These are phyloP conservation scores for Rhodotorula mucilaginosa DNA, from an alignment of 1,284 basidiomycete genomes.

Conservation along the genomic window DNA sequence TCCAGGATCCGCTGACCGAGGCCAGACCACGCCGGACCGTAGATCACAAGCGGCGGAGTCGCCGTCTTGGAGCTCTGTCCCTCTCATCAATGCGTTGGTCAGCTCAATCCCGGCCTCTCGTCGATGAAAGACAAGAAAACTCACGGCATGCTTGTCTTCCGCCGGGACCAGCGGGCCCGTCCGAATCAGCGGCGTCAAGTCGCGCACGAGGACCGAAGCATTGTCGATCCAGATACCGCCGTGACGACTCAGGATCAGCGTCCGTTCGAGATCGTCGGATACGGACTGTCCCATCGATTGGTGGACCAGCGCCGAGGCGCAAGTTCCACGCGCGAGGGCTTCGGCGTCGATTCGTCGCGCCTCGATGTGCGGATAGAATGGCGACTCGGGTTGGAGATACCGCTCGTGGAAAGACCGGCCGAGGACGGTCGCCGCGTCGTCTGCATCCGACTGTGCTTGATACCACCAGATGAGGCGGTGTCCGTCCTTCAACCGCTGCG, in stretches of 20 bases:
- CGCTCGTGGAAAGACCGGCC: neutral
- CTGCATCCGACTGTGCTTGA: neutral
- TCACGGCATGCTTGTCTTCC: neutral
- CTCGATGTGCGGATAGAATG: neutral
- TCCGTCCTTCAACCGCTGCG: constrained; percentile 4
- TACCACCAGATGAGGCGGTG: constrained; percentile 20
- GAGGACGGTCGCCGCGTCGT: neutral
- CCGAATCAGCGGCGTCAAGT: constrained; percentile 18
- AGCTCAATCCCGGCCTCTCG: neutral
- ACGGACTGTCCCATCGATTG: neutral
- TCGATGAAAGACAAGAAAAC: neutral
- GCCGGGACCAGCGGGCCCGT: constrained; percentile 1
- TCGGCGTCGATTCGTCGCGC: constrained; percentile 7
- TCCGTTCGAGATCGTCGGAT: constrained; percentile 7
- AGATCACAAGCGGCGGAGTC: constrained; percentile 4
- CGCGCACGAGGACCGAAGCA: constrained; percentile 9
- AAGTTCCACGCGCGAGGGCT: neutral
- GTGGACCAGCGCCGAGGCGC: neutral
- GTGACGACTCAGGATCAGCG: constrained; percentile 6
- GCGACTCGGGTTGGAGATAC: neutral
- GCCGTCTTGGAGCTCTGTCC: too few relatives aligned
- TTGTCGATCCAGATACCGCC: constrained; percentile 27
- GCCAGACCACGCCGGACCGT: constrained; percentile 16
- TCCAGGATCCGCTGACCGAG: constrained; percentile 10
- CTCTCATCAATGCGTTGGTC: neutral